Base-by-base conservation (phyloP, 2,329 filamentous ascomycete genomes). In the Paecilomyces fulvus region DNA sequence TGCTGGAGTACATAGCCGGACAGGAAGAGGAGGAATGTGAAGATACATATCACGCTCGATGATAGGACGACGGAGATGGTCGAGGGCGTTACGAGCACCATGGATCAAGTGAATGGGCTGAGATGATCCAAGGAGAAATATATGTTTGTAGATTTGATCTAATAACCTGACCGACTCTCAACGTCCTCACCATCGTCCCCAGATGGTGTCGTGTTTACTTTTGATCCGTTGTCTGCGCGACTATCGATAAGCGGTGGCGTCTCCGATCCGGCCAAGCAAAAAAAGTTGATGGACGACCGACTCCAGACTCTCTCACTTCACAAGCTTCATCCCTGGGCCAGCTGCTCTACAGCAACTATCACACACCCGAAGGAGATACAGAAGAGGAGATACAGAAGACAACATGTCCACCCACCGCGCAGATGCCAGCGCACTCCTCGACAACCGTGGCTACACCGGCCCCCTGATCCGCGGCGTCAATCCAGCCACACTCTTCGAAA, bases 401-500 rank as follows among this genome's bases (percentile, higher is more conserved):
- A 48, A 31, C 64, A 82, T 79, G 74, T 68, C 77, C 52, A 67
- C 75, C 67, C 84, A 91, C 73, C 86, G 86, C 70, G 91, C 91
- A 68, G 91, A 96, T 72, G 90, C 89, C 25, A 80, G 77, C 64
- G 75, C 77, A 17, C 77, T 95, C 71, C 88, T 97, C 70, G 92
- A 97, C 76, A 90, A 95, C 76, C 89, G 92, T 64, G 92, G 92
- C 70, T 89, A 89, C 69, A 80, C 78, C 11, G 89, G 86, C 50
- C 75, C 85, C 33, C 83, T 95, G 21, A 86, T 94, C 60, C 91
- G 92, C 70, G 91, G 91, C 59, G 87, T 95, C 67, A 96, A 96
- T 76, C 92, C 92, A 0, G 89, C 91, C n/a, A 92, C 89, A 3
- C 89, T 97, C 58, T 89, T 97, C 81, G 92, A 97, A 74, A 96